phyloP scores from a whole-genome alignment of 208 protist genomes.

The Acanthamoeba healyi region DNA sequence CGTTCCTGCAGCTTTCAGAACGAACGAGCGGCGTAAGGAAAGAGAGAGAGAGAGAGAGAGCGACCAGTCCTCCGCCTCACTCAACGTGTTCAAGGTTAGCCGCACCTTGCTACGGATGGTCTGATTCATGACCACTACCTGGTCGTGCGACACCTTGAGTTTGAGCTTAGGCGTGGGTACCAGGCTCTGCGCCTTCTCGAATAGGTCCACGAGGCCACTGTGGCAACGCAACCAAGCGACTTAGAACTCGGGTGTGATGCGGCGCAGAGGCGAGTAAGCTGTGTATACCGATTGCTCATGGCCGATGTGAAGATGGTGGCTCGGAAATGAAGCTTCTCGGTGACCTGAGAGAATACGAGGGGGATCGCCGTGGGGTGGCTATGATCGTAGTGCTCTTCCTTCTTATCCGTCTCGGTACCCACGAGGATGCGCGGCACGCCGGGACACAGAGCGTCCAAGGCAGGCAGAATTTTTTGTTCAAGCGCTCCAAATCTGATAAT shows the following conservation, averaged over 20 bases:
- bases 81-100: no score
- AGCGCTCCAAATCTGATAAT: background rate
- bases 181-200: conserved; percentile 21
- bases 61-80: no score
- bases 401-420: conserved; percentile 14
- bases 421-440: conserved; percentile 19
- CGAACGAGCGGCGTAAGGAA: background rate
- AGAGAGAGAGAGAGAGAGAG: background rate
- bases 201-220: conserved; percentile 28
- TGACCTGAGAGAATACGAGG: background rate
- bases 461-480: background rate
- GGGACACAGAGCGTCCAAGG: background rate
- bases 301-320: conserved; percentile 12
- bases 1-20: background rate
- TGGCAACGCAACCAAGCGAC: background rate
- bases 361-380: background rate
- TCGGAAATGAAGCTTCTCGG: conserved; percentile 15
- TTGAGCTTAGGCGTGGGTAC: background rate
- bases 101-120: conserved; percentile 14
- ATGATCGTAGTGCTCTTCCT: background rate
- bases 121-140: conserved; percentile 3
- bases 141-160: background rate
- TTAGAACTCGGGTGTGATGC: background rate
- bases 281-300: conserved; percentile 32
- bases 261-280: background rate